Evolutionary conservation across 768 basidiomycete species (phyloP).

Genomic region (Termitomyces titanicus): DNA sequence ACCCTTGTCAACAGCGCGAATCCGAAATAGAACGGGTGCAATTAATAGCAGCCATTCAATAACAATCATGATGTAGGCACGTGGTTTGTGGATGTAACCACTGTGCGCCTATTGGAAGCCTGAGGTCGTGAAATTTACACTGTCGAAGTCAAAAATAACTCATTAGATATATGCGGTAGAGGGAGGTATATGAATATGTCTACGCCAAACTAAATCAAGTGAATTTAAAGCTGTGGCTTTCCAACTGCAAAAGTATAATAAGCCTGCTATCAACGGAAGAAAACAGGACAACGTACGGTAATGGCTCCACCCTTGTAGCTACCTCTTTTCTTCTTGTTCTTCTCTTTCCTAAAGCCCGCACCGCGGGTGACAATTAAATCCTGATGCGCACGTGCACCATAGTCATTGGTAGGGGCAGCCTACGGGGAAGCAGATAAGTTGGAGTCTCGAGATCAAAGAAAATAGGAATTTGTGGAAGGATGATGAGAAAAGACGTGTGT

Average conservation of each 20-base stretch:
- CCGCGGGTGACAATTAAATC: constrained; percentile 94
- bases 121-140: too few species aligned
- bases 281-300: constrained; percentile 51
- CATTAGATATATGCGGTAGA: not conserved
- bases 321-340: constrained; percentile 98
- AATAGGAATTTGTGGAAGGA: not conserved
- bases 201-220: constrained; percentile 18
- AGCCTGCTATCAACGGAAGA: not conserved
- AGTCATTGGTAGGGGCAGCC: constrained; percentile 73
- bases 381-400: constrained; percentile 78
- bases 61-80: constrained; percentile 1
- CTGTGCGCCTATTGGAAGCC: too few species aligned
- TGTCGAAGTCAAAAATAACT: not conserved
- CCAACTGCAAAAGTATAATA: constrained; percentile 45
- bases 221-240: constrained; percentile 89
- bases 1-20: not conserved
- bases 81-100: not conserved
- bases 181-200: constrained; percentile 2
- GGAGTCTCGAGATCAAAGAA: not conserved
- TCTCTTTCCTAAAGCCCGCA: constrained; percentile 96
- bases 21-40: constrained; percentile 5
- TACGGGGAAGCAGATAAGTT: constrained; percentile 18
- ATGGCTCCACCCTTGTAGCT: constrained; percentile 95
- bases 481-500: not conserved
- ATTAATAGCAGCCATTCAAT: not conserved